Evolutionary conservation across 768 basidiomycete species (phyloP).

Genomic region (Boletus vinaceobasis): DNA sequence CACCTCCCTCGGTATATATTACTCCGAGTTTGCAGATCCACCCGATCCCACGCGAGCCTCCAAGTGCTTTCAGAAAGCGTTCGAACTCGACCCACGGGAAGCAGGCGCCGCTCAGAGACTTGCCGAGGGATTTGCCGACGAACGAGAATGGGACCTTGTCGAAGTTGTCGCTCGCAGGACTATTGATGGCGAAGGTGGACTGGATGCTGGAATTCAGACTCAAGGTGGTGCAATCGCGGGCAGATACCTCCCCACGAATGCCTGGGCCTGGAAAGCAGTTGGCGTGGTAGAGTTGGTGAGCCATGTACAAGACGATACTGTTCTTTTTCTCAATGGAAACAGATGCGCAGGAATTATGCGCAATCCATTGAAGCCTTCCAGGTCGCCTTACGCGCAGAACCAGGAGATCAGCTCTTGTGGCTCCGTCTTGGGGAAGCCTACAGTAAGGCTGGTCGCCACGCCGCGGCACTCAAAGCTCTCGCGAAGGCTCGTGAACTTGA

Average conservation of each 20-base stretch:
- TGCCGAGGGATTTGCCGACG: conserved; percentile 87
- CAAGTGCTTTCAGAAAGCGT: conserved; percentile 97
- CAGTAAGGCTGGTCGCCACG: conserved; percentile 79
- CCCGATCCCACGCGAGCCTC: conserved; percentile 82
- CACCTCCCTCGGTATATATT: conserved; percentile 90
- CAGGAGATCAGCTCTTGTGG: conserved; percentile 82
- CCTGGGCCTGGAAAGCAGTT: conserved; percentile 98
- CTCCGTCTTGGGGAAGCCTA: conserved; percentile 91
- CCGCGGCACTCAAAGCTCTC: conserved; percentile 87
- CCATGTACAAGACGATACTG: conserved; percentile 8
- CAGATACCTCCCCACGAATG: conserved; percentile 70
- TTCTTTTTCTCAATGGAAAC: neutral
- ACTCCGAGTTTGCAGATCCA: conserved; percentile 64
- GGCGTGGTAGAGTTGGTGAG: conserved; percentile 88
- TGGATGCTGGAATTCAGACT: conserved; percentile 52
- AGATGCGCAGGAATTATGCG: conserved; percentile 68
- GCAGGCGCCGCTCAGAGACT: conserved; percentile 78
- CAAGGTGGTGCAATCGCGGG: conserved; percentile 38
- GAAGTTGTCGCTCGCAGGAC: conserved; percentile 90
- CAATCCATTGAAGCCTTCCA: conserved; percentile 83
- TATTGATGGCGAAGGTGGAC: conserved; percentile 89
- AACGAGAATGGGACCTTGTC: conserved; percentile 93
- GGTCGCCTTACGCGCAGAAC: conserved; percentile 75
- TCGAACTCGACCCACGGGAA: conserved; percentile 91
- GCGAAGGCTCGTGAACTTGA: conserved; percentile 67